A percentile compares a stretch with the other conserved stretches of the same genome.
phyloP scores from a whole-genome alignment of 768 basidiomycete species.

The Hericium erinaceus region DNA sequence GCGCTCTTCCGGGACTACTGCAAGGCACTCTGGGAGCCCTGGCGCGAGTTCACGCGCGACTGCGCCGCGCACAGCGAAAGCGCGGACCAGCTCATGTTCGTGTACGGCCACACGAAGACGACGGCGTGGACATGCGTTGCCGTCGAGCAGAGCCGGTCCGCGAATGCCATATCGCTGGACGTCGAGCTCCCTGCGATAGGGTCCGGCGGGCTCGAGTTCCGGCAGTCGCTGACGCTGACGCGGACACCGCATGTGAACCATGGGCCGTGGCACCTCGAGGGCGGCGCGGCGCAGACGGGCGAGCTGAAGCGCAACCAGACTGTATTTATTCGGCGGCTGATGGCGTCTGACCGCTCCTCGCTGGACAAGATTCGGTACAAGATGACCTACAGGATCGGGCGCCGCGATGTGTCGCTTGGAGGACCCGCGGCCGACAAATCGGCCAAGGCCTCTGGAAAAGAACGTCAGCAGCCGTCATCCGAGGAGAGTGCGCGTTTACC shows the following conservation, averaged over 20 bases:
- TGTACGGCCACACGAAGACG: background rate
- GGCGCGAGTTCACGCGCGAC: background rate
- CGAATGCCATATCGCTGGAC: background rate
- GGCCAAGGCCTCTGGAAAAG: too few relatives aligned
- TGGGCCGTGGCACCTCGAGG: background rate
- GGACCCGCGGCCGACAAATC: too few relatives aligned
- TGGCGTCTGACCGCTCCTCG: background rate
- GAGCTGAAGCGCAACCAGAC: background rate
- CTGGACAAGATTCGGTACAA: background rate
- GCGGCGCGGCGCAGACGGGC: background rate
- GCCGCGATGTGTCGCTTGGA: background rate
- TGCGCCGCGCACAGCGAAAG: background rate
- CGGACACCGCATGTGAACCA: background rate
- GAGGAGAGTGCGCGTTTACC: too few relatives aligned
- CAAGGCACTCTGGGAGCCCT: background rate
- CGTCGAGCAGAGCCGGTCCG: background rate
- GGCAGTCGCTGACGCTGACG: background rate
- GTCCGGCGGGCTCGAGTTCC: background rate
- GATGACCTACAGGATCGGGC: background rate
- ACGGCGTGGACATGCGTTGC: background rate
- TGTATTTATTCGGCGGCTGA: background rate
- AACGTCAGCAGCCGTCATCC: too few relatives aligned
- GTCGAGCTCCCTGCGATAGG: background rate
- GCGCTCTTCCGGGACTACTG: background rate
- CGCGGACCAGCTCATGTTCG: background rate